Conservation (phyloP, 78 protist genomes). For the Emiliania huxleyi region DNA sequence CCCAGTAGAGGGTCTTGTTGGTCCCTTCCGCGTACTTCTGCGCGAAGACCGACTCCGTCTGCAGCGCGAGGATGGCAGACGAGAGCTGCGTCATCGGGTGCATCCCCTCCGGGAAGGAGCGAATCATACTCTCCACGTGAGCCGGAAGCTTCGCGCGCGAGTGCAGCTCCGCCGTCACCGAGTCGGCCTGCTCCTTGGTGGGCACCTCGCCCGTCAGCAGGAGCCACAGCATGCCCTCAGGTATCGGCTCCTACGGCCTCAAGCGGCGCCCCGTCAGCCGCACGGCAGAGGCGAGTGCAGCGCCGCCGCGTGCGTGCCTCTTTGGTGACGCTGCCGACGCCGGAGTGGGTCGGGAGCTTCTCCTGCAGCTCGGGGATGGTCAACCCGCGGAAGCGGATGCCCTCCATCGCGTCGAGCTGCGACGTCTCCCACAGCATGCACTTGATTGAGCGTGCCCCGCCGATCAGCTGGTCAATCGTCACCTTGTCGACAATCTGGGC, state of each 20-base stretch:
- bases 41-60: neutral
- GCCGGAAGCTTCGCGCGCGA: slow-evolving; percentile 26
- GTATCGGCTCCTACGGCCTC: too few species aligned
- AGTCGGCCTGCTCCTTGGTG: slow-evolving; percentile 40
- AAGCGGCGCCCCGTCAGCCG: too few species aligned
- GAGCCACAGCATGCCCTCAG: slow-evolving; percentile 90
- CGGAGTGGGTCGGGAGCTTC: slow-evolving; percentile 77
- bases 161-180: slow-evolving; percentile 1
- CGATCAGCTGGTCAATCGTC: slow-evolving; percentile 80
- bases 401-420: slow-evolving; percentile 90
- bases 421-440: slow-evolving; percentile 91
- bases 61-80: slow-evolving; percentile 58
- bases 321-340: too few species aligned
- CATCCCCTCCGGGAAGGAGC: slow-evolving; percentile 34
- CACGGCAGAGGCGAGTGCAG: too few species aligned
- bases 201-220: slow-evolving; percentile 94
- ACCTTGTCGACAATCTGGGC: slow-evolving; percentile 72
- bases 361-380: slow-evolving; percentile 87
- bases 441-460: slow-evolving; percentile 94
- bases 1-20: slow-evolving; percentile 89
- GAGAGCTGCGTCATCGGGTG: slow-evolving; percentile 96
- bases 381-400: slow-evolving; percentile 90
- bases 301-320: too few species aligned
- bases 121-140: slow-evolving; percentile 22
- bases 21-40: neutral